Percentiles rank a stretch among this genome's conserved stretches.
Evolutionary conservation across 208 protist species (phyloP).

Genomic region (Acanthamoeba royreba): DNA sequence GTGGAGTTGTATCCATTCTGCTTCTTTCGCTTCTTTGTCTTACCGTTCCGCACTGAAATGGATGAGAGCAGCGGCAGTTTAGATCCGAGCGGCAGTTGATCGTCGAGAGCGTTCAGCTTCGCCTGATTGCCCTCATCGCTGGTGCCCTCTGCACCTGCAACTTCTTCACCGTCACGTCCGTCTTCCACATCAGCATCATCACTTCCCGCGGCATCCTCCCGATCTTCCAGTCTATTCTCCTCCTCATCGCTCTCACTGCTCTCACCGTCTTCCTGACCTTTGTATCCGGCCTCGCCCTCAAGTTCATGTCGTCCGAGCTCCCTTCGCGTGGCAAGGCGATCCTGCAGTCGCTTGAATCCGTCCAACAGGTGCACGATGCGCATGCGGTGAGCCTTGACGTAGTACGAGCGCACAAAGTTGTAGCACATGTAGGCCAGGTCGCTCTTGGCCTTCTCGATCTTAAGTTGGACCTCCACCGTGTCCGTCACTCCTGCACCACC

Average conservation of each 20-base stretch:
- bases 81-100: no score
- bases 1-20: not conserved
- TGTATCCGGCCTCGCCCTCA: not conserved
- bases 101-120: no score
- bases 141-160: no score
- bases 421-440: slow-evolving; percentile 12
- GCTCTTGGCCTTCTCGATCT: slow-evolving; percentile 17
- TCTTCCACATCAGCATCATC: no score
- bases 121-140: no score
- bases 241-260: not conserved
- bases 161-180: no score
- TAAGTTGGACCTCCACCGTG: slow-evolving; percentile 14
- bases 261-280: no score
- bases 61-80: no score
- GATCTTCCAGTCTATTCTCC: no score
- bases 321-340: not conserved
- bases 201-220: no score
- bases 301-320: not conserved
- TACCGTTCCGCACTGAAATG: not conserved
- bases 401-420: not conserved
- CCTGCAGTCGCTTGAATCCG: not conserved
- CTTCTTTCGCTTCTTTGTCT: not conserved
- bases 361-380: not conserved
- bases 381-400: not conserved
- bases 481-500: not conserved